phyloP scores from a whole-genome alignment of 2,329 filamentous ascomycete genomes.

The Cladosporium sp. region DNA sequence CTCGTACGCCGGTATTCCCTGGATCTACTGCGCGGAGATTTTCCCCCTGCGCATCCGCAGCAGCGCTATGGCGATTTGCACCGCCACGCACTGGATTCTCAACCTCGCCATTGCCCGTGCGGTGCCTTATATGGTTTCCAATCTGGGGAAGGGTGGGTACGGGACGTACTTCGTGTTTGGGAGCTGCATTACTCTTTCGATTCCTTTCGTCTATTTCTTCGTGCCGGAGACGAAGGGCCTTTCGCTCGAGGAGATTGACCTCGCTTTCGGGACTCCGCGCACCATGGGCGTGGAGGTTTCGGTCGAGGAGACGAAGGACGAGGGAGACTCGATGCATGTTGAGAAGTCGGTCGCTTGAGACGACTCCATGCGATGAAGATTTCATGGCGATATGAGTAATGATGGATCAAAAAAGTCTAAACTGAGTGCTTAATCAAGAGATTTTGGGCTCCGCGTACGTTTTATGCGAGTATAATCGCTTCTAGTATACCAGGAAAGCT shows the following conservation, averaged over 20 bases:
- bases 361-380: too few species aligned
- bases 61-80: slow-evolving; percentile 17
- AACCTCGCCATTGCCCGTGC: slow-evolving; percentile 20
- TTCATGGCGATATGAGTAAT: background rate
- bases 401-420: too few species aligned
- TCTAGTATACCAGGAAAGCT: too few species aligned
- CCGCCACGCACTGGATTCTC: slow-evolving; percentile 20
- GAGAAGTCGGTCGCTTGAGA: background rate
- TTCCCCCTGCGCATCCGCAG: slow-evolving; percentile 7
- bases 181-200: slow-evolving; percentile 22
- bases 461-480: too few species aligned
- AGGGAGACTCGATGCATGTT: background rate
- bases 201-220: slow-evolving; percentile 35
- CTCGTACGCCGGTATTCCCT: slow-evolving; percentile 16
- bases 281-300: slow-evolving; percentile 14
- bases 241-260: slow-evolving; percentile 33
- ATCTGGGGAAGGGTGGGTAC: slow-evolving; percentile 7
- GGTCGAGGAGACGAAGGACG: too few species aligned
- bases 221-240: slow-evolving; percentile 38
- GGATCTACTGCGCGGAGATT: slow-evolving; percentile 14
- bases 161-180: slow-evolving; percentile 19
- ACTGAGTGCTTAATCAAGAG: too few species aligned
- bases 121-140: slow-evolving; percentile 17
- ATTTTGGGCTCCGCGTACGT: too few species aligned
- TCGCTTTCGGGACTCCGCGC: slow-evolving; percentile 45